phyloP scores from a whole-genome alignment of 495 filamentous ascomycete species.

The Penicillium paradoxum region DNA sequence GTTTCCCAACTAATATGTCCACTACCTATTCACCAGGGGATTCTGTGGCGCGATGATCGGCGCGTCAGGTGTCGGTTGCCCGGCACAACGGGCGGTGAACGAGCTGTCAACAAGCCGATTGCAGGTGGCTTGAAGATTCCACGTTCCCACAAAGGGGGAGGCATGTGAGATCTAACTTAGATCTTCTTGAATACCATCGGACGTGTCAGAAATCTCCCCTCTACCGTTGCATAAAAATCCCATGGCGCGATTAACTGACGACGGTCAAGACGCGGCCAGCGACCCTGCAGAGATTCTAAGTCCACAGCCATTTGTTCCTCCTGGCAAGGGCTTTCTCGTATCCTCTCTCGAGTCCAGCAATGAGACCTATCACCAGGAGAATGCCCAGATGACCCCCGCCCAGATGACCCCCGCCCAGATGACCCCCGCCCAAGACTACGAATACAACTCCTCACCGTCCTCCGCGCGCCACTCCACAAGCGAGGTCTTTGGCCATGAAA shows the following conservation, averaged over 20 bases:
- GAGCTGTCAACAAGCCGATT: slow-evolving; percentile 13
- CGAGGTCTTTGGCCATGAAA: slow-evolving; percentile 26
- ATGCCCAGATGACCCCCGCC: slow-evolving; percentile 17
- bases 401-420: slow-evolving; percentile 25
- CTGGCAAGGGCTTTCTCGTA: slow-evolving; percentile 17
- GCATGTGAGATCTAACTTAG: neutral
- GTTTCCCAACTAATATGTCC: too few species aligned
- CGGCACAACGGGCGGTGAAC: slow-evolving; percentile 29
- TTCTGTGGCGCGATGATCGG: slow-evolving; percentile 1
- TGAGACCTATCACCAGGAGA: slow-evolving; percentile 14
- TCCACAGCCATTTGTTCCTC: slow-evolving; percentile 19
- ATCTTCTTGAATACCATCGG: neutral
- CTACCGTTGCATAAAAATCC: neutral
- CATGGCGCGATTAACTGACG: slow-evolving; percentile 23
- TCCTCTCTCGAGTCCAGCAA: slow-evolving; percentile 20
- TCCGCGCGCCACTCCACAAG: slow-evolving; percentile 32
- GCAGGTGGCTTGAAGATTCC: neutral
- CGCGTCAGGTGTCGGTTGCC: slow-evolving; percentile 23
- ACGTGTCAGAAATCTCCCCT: neutral
- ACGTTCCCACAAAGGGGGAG: neutral
- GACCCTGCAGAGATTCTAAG: slow-evolving; percentile 21
- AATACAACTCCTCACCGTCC: slow-evolving; percentile 36
- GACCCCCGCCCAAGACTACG: slow-evolving; percentile 25
- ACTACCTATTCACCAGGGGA: too few species aligned
- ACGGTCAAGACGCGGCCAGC: slow-evolving; percentile 5